phyloP scores from a whole-genome alignment of 2,329 filamentous ascomycete species.

The Clarireedia monteithiana region DNA sequence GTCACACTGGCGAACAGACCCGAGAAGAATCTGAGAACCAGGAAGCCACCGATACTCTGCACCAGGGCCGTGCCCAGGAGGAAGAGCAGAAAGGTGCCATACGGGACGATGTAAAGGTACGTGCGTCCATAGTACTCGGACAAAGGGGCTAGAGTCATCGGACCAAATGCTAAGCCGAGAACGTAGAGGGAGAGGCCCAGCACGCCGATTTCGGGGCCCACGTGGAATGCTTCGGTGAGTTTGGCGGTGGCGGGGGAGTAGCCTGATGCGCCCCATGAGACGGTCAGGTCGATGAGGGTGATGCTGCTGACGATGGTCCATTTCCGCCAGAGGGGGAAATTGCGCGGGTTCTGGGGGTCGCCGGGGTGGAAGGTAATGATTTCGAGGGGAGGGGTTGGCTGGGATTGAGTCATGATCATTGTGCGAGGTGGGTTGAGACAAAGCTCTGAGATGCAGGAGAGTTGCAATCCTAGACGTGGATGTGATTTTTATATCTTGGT shows the following conservation, averaged over 20 bases:
- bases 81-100: constrained; percentile 41
- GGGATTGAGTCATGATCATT: background rate
- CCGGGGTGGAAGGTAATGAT: background rate
- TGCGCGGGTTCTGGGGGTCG: constrained; percentile 25
- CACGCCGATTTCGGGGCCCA: constrained; percentile 34
- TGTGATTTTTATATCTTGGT: background rate
- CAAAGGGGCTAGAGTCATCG: constrained; percentile 30
- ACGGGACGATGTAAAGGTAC: constrained; percentile 38
- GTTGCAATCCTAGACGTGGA: background rate
- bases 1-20: constrained; percentile 37
- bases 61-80: constrained; percentile 37
- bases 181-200: constrained; percentile 40
- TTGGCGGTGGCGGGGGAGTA: constrained; percentile 37
- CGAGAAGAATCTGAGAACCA: constrained; percentile 36
- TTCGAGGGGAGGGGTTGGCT: background rate
- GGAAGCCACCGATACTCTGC: constrained; percentile 34
- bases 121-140: constrained; percentile 36
- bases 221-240: constrained; percentile 35
- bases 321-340: constrained; percentile 30
- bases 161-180: constrained; percentile 36
- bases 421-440: too few species aligned
- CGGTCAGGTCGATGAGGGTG: constrained; percentile 28
- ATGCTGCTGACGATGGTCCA: constrained; percentile 29
- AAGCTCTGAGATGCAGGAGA: background rate
- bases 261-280: constrained; percentile 39